Evolutionary conservation across 345 rosid genomes (phyloP), one percentile per base, ranked within the genome.

Genomic region (Trapa incisa): DNA sequence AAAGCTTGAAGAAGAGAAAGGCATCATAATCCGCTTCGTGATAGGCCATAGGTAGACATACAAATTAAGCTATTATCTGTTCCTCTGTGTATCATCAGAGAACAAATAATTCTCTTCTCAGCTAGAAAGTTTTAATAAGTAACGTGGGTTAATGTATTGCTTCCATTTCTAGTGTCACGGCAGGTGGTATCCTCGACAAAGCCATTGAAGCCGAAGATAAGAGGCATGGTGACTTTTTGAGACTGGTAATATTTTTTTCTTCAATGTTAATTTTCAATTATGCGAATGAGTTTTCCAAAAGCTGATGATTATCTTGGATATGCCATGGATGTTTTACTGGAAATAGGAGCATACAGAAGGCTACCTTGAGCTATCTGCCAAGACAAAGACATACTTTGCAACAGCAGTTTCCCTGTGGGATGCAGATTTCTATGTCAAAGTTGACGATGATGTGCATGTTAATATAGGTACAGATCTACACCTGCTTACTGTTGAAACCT

Each of bases 1-100:
- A 83, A 87, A 86, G 79, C 97, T 91, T 0, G 97, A 94, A 80
- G 91, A 91, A 80, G 96, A 91, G 82, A 94, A 94, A 83, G 99
- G 99, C 75, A 91, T 94, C 67, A 73, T 94, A 37, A 82, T 91
- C 70, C 96, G 97, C 68, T 94, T 94, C 74, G 99, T 91, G 17
- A 94, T 94, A 71, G 99, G 99, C 41, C 97, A 94, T 75, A 94
- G 99, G 99, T 94, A 72, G 8, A 70, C 52, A 29, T 7, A 52
- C 39, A 17, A 14, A 39, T 32, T 9, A 16, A 16, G 63, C 43
- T 15, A 43, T 36, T 16, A 45, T 43, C 16, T 2, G 8, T 22
- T 62, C 36, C 12, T 45, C 10, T 45, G 47, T 22, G 29, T 22
- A 22, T 22, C 29, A 22, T 22, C 52, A 17, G 8, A 48, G 54